Evolutionary conservation across 2,329 filamentous ascomycete genomes (phyloP).

Genomic region (Penicillium palitans): DNA sequence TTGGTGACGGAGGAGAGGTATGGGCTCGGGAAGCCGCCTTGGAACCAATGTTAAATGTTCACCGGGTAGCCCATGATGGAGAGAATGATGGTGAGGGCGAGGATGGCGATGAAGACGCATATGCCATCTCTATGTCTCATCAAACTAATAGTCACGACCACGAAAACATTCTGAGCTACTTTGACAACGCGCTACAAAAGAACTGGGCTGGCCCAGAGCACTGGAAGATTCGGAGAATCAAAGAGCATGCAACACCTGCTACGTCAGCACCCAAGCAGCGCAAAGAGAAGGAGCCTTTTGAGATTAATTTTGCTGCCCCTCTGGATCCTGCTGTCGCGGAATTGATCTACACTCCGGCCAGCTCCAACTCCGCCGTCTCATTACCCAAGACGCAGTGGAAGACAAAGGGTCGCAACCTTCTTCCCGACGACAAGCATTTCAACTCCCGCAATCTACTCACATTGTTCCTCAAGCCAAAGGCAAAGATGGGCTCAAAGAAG

Average conservation of each 20-base stretch:
- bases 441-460: conserved; percentile 87
- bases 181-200: conserved; percentile 93
- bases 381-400: conserved; percentile 94
- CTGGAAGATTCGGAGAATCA: conserved; percentile 95
- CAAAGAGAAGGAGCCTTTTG: conserved; percentile 95
- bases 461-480: conserved; percentile 93
- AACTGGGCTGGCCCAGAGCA: conserved; percentile 99
- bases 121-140: conserved; percentile 75
- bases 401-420: conserved; percentile 85
- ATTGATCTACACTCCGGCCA: conserved; percentile 75
- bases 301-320: conserved; percentile 82
- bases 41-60: conserved; percentile 81
- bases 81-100: conserved; percentile 54
- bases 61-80: conserved; percentile 54
- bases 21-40: conserved; percentile 90
- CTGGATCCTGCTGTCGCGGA: conserved; percentile 72
- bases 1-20: conserved; percentile 92
- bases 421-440: conserved; percentile 98
- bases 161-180: conserved; percentile 96
- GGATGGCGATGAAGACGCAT: conserved; percentile 70
- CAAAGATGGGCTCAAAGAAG: conserved; percentile 70
- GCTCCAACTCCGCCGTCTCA: conserved; percentile 76
- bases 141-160: conserved; percentile 69
- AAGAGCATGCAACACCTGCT: conserved; percentile 64
- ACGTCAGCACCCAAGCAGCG: conserved; percentile 58